Percentiles rank a stretch among this genome's conserved stretches.
phyloP scores from a whole-genome alignment of 2,329 filamentous ascomycete species.

The Colletotrichum theobromicola region DNA sequence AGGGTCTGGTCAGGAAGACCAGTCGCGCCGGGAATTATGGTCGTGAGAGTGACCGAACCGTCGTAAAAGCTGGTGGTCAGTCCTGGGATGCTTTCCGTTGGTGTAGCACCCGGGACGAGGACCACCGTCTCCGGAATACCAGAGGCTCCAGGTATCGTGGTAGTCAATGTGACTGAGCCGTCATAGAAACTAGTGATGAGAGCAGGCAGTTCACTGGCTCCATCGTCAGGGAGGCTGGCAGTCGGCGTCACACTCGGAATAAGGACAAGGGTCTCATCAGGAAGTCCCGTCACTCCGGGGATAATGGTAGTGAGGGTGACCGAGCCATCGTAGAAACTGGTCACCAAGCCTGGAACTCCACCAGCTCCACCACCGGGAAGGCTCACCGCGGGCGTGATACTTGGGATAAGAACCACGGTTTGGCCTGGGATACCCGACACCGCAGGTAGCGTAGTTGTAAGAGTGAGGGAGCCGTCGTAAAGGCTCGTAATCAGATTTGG shows the following conservation, averaged over 20 bases:
- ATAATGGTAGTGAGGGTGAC: neutral
- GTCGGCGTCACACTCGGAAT: neutral
- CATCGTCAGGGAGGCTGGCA: neutral
- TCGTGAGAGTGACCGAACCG: neutral
- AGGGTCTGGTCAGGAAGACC: neutral
- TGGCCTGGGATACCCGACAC: neutral
- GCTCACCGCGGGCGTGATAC: neutral
- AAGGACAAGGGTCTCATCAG: neutral
- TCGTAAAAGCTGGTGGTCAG: neutral
- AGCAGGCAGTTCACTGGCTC: neutral
- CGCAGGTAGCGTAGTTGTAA: neutral
- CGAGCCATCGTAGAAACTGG: neutral
- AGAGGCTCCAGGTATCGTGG: neutral
- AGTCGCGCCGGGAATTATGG: neutral
- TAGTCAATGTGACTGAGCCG: neutral
- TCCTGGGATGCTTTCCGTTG: neutral
- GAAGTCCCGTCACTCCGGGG: neutral
- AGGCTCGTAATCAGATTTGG: neutral
- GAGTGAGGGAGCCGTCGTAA: neutral
- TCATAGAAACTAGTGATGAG: neutral
- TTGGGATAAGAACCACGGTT: neutral
- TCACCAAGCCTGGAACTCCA: neutral
- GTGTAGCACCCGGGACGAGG: neutral
- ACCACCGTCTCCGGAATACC: neutral
- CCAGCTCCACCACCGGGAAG: neutral